These are phyloP conservation scores for Citrullus colocynthis DNA, from an alignment of 306 rosid genomes.

Conservation along the genomic window DNA sequence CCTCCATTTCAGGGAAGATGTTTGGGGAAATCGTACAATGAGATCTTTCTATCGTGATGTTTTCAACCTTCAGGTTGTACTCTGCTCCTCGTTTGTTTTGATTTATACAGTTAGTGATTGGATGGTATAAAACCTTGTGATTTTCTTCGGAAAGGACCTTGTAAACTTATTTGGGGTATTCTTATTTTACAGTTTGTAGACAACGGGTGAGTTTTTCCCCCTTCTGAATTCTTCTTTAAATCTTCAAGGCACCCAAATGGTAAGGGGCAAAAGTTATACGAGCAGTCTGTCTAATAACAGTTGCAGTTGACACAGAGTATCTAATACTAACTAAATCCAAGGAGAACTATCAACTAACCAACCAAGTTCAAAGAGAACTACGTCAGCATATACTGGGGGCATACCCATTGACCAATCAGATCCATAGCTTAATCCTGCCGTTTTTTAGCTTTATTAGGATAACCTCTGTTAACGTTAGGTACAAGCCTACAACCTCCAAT, in stretches of 20 bases:
- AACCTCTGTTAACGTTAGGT: not conserved
- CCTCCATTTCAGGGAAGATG: slow-evolving; percentile 63
- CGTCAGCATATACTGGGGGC: not conserved
- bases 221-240: not conserved
- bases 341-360: not conserved
- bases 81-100: slow-evolving; percentile 6
- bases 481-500: not conserved
- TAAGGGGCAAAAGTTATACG: not conserved
- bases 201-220: not conserved
- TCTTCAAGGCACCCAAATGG: not conserved
- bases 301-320: not conserved
- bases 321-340: not conserved
- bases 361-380: not conserved
- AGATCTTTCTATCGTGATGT: slow-evolving; percentile 68
- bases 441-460: not conserved
- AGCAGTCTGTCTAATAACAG: not conserved
- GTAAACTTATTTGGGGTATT: not conserved
- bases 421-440: not conserved
- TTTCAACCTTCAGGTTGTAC: slow-evolving; percentile 65
- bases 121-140: not conserved
- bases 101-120: not conserved
- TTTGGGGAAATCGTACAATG: slow-evolving; percentile 49
- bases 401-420: not conserved
- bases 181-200: not conserved
- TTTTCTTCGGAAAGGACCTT: not conserved